A percentile compares a stretch with the other conserved stretches of the same genome.
Evolutionary conservation across 441 rosid species (phyloP).

Genomic region (Melastoma candidum): DNA sequence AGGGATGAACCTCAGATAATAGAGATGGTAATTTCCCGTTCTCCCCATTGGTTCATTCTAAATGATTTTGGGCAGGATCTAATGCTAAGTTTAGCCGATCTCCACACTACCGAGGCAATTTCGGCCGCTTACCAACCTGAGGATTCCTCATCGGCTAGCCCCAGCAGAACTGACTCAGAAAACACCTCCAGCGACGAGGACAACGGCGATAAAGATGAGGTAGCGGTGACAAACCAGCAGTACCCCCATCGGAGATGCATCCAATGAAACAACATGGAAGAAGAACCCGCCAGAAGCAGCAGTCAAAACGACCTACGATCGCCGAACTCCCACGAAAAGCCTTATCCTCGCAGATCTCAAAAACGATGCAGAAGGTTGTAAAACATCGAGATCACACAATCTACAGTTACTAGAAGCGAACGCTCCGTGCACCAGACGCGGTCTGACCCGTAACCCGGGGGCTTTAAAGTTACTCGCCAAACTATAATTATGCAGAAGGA

Average conservation of each 20-base stretch:
- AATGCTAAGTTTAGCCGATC: slow-evolving; percentile 51
- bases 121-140: slow-evolving; percentile 43
- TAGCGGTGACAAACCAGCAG: slow-evolving; percentile 2
- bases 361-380: too few species aligned
- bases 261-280: slow-evolving; percentile 11
- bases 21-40: slow-evolving; percentile 43
- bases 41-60: too few species aligned
- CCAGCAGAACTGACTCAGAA: slow-evolving; percentile 31
- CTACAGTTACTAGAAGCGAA: too few species aligned
- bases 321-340: slow-evolving; percentile 33
- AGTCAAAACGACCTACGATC: slow-evolving; percentile 19
- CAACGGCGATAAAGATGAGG: slow-evolving; percentile 9
- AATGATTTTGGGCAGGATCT: slow-evolving; percentile 8
- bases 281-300: slow-evolving; percentile 19
- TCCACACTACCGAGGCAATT: slow-evolving; percentile 68
- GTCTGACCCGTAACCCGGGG: too few species aligned
- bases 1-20: slow-evolving; percentile 62
- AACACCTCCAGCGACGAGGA: slow-evolving; percentile 21
- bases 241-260: slow-evolving; percentile 8
- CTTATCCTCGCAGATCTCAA: too few species aligned
- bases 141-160: slow-evolving; percentile 20
- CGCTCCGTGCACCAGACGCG: too few species aligned
- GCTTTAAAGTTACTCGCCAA: too few species aligned
- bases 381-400: too few species aligned
- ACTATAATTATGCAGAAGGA: too few species aligned